phyloP scores from a whole-genome alignment of 2,329 filamentous ascomycete genomes.

The Helotiales sp. region DNA sequence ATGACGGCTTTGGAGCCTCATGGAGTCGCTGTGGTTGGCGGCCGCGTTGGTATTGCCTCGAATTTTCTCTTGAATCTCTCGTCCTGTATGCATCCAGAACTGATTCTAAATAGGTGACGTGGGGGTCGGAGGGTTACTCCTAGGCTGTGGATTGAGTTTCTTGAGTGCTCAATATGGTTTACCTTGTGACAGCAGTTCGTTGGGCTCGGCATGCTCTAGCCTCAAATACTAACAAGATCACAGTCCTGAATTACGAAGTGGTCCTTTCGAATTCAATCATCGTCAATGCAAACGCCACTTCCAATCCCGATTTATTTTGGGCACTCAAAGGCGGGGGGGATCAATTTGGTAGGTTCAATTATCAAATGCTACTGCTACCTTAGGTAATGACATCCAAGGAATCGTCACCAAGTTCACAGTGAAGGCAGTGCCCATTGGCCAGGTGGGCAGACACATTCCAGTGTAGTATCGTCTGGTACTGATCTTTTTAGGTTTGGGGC shows the following conservation, averaged over 20 bases:
- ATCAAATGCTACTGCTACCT: constrained; percentile 26
- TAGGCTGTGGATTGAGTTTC: constrained; percentile 27
- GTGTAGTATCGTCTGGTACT: not conserved
- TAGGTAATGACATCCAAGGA: constrained; percentile 26
- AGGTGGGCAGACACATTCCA: constrained; percentile 16
- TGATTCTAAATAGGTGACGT: constrained; percentile 32
- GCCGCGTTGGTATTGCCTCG: constrained; percentile 40
- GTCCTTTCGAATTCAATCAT: constrained; percentile 25
- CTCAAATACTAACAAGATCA: not conserved
- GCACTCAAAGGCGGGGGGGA: constrained; percentile 30
- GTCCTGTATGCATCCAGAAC: constrained; percentile 22
- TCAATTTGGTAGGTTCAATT: constrained; percentile 28
- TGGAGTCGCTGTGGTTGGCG: constrained; percentile 40
- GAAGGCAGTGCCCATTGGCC: constrained; percentile 34
- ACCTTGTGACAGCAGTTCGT: constrained; percentile 42
- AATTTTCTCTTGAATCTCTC: not conserved
- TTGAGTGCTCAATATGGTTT: constrained; percentile 43
- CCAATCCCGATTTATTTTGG: constrained; percentile 26
- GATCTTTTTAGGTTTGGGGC: constrained; percentile 37
- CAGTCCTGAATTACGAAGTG: constrained; percentile 45
- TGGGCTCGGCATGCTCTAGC: not conserved
- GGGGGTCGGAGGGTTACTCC: constrained; percentile 45
- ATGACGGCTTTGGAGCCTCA: constrained; percentile 19
- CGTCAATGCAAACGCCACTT: constrained; percentile 24
- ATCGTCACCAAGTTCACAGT: constrained; percentile 38